Conservation (phyloP, 495 filamentous ascomycete genomes). For the Oidiodendron maius region DNA sequence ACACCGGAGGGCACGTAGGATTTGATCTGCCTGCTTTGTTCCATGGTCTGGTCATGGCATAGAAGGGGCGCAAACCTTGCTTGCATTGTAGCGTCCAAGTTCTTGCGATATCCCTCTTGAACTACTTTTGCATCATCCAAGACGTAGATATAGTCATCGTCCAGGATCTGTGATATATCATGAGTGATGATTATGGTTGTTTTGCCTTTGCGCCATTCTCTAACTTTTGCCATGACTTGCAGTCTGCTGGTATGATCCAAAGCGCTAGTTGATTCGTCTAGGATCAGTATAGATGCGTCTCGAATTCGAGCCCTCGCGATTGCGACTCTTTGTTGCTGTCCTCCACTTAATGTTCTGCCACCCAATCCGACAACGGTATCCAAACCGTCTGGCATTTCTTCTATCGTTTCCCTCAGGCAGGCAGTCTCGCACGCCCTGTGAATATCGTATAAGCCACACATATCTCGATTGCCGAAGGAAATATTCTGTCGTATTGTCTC, state of each 20-base stretch:
- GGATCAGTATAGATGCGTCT: constrained; percentile 74
- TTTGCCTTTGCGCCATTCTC: constrained; percentile 67
- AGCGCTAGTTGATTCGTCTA: constrained; percentile 85
- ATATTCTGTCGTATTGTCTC: constrained; percentile 78
- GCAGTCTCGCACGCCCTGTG: constrained; percentile 55
- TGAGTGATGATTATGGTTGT: constrained; percentile 93
- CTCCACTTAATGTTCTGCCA: constrained; percentile 73
- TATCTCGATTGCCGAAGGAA: constrained; percentile 57
- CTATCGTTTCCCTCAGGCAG: constrained; percentile 66
- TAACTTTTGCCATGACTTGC: constrained; percentile 65
- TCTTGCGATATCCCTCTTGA: constrained; percentile 53
- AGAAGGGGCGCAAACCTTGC: constrained; percentile 17
- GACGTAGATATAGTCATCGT: constrained; percentile 74
- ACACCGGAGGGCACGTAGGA: background rate
- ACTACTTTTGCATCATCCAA: constrained; percentile 65
- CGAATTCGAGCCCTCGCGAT: constrained; percentile 71
- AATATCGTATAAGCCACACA: constrained; percentile 46
- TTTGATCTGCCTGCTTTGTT: background rate
- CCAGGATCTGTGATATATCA: constrained; percentile 73
- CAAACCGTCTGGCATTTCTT: constrained; percentile 63
- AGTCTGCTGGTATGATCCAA: constrained; percentile 65
- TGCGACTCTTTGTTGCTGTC: constrained; percentile 73
- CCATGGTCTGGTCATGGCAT: background rate
- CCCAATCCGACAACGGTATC: constrained; percentile 67
- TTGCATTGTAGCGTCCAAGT: constrained; percentile 33